Evolutionary conservation across 192 early-diverging fungal species (phyloP), one percentile per base, ranked within the genome.

Genomic region (Coemansia sp.): DNA sequence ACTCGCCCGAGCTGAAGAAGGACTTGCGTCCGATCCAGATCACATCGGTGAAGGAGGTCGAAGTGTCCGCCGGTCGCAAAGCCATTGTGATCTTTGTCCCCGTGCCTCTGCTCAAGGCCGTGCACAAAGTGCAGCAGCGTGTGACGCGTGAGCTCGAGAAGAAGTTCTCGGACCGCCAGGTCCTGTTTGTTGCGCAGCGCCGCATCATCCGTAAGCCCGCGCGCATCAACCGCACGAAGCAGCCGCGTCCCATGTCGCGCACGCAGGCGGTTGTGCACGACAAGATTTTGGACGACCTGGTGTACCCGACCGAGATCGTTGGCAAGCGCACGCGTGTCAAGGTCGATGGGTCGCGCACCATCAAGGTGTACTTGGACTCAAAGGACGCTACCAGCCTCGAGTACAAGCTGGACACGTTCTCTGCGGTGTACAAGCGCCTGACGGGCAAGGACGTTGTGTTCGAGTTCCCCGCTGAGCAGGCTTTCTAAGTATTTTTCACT

Each of bases 151-250:
- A 98, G 88, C 88, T 98, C 73, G 97, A 98, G 88, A 98, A 98
- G 93, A 98, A 98, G 92, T 97, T 98, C 90, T 93, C 93, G 74
- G 97, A 98, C 86, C 91, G 95, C 68, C 97, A 98, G 86, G 92
- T 98, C 58, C 86, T 98, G 70, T 89, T 98, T 61, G 74, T 92
- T 69, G 89, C 94, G 65, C 92, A 97, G 85, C 93, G 97, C 67
- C 91, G 94, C 73, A 97, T 98, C 84, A 85, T 97, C 83, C 86
- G 86, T 73, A 93, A 93, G 88, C 97, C 97, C 61, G 87, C 88
- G 73, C 91, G 92, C 79, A 86, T 87, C 67, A 88, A 90, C 66
- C 93, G 93, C 77, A 87, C 88, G 64, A 90, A 90, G 85, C 97
- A 98, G 86, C 79, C 85, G 68, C 91, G 97, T 73, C 97, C 97